Evolutionary conservation across 1,284 basidiomycete species (phyloP).

Genomic region (Farysia itapuensis): DNA sequence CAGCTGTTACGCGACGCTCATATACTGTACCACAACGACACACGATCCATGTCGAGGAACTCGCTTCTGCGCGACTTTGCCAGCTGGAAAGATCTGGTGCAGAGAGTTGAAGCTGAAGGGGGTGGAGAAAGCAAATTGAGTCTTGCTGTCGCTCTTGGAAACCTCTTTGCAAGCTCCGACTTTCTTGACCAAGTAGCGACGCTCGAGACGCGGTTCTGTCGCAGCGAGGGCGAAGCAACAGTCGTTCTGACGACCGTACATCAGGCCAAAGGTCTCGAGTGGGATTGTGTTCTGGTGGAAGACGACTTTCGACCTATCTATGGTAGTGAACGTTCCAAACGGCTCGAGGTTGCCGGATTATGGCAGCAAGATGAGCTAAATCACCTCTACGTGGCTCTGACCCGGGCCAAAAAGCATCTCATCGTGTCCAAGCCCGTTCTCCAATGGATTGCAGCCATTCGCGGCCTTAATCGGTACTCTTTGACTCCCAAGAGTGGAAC

Average conservation of each 20-base stretch:
- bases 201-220: conserved; percentile 40
- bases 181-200: conserved; percentile 36
- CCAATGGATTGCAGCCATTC: conserved; percentile 42
- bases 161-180: conserved; percentile 29
- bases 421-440: conserved; percentile 27
- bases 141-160: conserved; percentile 41
- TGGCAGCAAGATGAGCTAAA: conserved; percentile 48
- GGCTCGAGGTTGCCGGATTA: conserved; percentile 25
- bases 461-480: conserved; percentile 29
- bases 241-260: conserved; percentile 51
- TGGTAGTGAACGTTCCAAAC: conserved; percentile 11
- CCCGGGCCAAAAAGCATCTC: conserved; percentile 41
- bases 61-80: conserved; percentile 48
- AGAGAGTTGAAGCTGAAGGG: conserved; percentile 52
- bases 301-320: conserved; percentile 48
- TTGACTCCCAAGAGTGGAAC: conserved; percentile 13
- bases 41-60: conserved; percentile 21
- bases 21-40: conserved; percentile 39
- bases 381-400: conserved; percentile 50
- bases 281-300: conserved; percentile 47
- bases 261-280: conserved; percentile 54
- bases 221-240: conserved; percentile 18
- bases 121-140: conserved; percentile 42
- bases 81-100: conserved; percentile 51
- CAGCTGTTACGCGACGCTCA: conserved; percentile 47